A percentile compares a stretch with the other conserved stretches of the same genome.
These are phyloP conservation scores for Juglanconis juglandina DNA, from an alignment of 2,329 filamentous ascomycete species.

Conservation along the genomic window DNA sequence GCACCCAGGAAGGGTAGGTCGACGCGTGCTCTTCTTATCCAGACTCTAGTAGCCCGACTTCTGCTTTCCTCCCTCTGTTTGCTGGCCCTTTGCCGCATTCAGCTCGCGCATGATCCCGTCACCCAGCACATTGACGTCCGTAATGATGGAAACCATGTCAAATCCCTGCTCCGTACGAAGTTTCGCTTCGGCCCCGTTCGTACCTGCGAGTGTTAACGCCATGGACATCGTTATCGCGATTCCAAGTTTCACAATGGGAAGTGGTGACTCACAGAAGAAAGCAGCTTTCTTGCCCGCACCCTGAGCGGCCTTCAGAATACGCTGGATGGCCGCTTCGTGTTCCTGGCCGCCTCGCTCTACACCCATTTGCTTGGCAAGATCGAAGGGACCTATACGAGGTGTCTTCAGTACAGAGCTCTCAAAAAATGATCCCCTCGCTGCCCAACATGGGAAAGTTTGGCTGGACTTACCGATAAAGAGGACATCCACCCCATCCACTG, in stretches of 20 bases:
- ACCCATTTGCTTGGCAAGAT: slow-evolving; percentile 35
- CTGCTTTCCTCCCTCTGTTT: neutral
- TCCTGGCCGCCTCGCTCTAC: slow-evolving; percentile 32
- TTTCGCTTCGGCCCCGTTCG: slow-evolving; percentile 32
- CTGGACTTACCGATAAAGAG: slow-evolving; percentile 32
- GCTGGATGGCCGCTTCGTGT: slow-evolving; percentile 37
- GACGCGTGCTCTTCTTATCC: neutral
- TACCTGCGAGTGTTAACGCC: slow-evolving; percentile 20
- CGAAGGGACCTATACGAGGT: slow-evolving; percentile 21
- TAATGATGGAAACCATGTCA: slow-evolving; percentile 37
- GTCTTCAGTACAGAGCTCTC: too few relatives aligned
- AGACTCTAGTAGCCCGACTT: neutral
- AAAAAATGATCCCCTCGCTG: too few relatives aligned
- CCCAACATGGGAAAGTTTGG: neutral
- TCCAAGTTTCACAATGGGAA: neutral
- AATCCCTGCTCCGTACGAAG: slow-evolving; percentile 34
- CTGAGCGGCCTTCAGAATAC: slow-evolving; percentile 31
- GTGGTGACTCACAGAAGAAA: slow-evolving; percentile 34
- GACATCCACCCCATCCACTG: slow-evolving; percentile 36
- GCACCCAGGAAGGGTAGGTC: too few relatives aligned
- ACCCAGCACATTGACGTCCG: slow-evolving; percentile 32
- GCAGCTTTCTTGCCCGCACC: slow-evolving; percentile 36
- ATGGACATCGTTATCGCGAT: neutral
- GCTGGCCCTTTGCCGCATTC: slow-evolving; percentile 27
- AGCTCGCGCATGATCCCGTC: slow-evolving; percentile 31